phyloP scores from a whole-genome alignment of 768 basidiomycete genomes.

The Lentinula boryana region DNA sequence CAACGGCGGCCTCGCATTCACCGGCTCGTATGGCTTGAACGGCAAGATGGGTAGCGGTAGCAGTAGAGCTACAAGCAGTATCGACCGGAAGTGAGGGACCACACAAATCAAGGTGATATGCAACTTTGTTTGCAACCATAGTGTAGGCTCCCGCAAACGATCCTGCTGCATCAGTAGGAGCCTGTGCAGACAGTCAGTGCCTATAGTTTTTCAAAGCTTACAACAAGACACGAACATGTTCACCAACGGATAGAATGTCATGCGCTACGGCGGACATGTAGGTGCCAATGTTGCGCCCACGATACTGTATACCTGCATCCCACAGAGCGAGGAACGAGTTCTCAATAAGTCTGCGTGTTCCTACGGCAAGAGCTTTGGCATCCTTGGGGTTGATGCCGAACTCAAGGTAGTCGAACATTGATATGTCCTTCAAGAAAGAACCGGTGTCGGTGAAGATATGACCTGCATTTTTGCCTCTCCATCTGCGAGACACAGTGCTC shows the following conservation, averaged over 20 bases:
- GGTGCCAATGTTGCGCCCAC: slow-evolving; percentile 30
- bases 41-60: slow-evolving; percentile 43
- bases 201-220: background rate
- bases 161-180: slow-evolving; percentile 25
- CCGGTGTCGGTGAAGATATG: slow-evolving; percentile 17
- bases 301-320: slow-evolving; percentile 33
- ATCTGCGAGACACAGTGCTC: slow-evolving; percentile 1
- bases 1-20: slow-evolving; percentile 42
- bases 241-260: slow-evolving; percentile 14
- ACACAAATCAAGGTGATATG: slow-evolving; percentile 31
- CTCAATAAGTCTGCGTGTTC: slow-evolving; percentile 22
- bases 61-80: slow-evolving; percentile 43
- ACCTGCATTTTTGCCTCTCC: slow-evolving; percentile 11
- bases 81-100: slow-evolving; percentile 47
- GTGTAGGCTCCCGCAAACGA: slow-evolving; percentile 27
- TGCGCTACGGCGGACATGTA: slow-evolving; percentile 22
- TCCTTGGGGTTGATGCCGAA: slow-evolving; percentile 23
- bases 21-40: slow-evolving; percentile 35
- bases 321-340: slow-evolving; percentile 23
- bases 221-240: slow-evolving; percentile 8
- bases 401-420: slow-evolving; percentile 20
- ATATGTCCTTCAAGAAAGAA: slow-evolving; percentile 22
- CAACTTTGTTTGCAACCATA: slow-evolving; percentile 34
- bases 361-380: slow-evolving; percentile 17
- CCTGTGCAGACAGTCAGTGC: slow-evolving; percentile 14